Evolutionary conservation across 441 rosid genomes (phyloP).

Genomic region (California macrophylla): DNA sequence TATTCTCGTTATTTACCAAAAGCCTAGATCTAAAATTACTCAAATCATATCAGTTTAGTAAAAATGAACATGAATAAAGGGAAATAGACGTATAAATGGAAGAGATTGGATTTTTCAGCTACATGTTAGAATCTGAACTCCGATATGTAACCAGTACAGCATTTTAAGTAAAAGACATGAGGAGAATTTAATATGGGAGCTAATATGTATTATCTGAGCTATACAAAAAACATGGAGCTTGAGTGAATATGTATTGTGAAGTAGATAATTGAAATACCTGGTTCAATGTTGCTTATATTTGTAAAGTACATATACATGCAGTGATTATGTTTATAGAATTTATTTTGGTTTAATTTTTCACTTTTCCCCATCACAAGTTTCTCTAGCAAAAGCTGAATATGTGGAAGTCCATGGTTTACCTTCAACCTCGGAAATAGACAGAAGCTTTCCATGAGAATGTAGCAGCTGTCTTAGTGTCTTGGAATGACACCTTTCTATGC

Average conservation of each 20-base stretch:
- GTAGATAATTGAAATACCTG: neutral
- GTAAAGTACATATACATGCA: neutral
- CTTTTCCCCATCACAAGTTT: neutral
- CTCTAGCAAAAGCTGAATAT: slow-evolving; percentile 2
- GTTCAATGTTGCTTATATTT: neutral
- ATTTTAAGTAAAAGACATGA: neutral
- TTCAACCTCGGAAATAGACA: slow-evolving; percentile 71
- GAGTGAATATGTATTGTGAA: neutral
- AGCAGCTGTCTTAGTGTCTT: slow-evolving; percentile 78
- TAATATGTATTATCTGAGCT: neutral
- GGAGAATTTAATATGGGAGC: neutral
- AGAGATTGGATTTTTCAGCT: neutral
- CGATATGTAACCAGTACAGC: neutral
- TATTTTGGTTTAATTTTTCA: neutral
- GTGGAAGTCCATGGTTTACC: slow-evolving; percentile 34
- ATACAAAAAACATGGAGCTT: neutral
- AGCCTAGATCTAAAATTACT: neutral
- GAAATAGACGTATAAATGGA: neutral
- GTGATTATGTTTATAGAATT: neutral
- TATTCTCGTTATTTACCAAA: neutral
- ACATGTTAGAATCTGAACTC: neutral
- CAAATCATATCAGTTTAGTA: neutral
- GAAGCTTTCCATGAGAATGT: slow-evolving; percentile 63
- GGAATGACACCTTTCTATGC: slow-evolving; percentile 85
- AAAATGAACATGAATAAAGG: neutral